These are phyloP conservation scores for Syncephalis fuscata DNA, from an alignment of 371 early-diverging fungal genomes.

Conservation along the genomic window DNA sequence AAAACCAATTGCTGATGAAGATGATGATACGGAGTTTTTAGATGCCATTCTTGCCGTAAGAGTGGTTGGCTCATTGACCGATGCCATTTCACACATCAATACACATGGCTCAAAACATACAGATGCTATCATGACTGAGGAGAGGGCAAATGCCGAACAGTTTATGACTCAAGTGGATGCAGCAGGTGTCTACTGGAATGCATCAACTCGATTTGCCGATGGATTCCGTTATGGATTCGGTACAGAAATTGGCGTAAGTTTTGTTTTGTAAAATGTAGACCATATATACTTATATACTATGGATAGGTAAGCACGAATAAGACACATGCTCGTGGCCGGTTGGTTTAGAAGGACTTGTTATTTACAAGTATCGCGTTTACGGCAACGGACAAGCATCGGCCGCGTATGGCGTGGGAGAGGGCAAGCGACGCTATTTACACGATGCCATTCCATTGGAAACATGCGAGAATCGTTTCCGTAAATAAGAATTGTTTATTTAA, in stretches of 20 bases:
- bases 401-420: slow-evolving; percentile 52
- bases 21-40: slow-evolving; percentile 81
- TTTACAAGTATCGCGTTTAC: slow-evolving; percentile 85
- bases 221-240: slow-evolving; percentile 97
- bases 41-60: slow-evolving; percentile 72
- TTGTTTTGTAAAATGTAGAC: no score
- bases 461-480: background rate
- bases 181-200: slow-evolving; percentile 96
- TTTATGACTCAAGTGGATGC: slow-evolving; percentile 88
- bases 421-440: slow-evolving; percentile 59
- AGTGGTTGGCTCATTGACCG: slow-evolving; percentile 51
- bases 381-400: slow-evolving; percentile 76
- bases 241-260: slow-evolving; percentile 83
- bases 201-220: slow-evolving; percentile 90
- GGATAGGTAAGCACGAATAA: slow-evolving; percentile 79
- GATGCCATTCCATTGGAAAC: slow-evolving; percentile 8
- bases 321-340: slow-evolving; percentile 97
- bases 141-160: slow-evolving; percentile 44
- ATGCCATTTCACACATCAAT: slow-evolving; percentile 83
- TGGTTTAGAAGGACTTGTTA: slow-evolving; percentile 87
- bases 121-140: slow-evolving; percentile 80
- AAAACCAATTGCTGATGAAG: slow-evolving; percentile 19
- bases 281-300: no score
- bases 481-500: no score
- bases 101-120: slow-evolving; percentile 89